Conservation (phyloP, 495 filamentous ascomycete genomes). For the Choiromyces venosus region DNA sequence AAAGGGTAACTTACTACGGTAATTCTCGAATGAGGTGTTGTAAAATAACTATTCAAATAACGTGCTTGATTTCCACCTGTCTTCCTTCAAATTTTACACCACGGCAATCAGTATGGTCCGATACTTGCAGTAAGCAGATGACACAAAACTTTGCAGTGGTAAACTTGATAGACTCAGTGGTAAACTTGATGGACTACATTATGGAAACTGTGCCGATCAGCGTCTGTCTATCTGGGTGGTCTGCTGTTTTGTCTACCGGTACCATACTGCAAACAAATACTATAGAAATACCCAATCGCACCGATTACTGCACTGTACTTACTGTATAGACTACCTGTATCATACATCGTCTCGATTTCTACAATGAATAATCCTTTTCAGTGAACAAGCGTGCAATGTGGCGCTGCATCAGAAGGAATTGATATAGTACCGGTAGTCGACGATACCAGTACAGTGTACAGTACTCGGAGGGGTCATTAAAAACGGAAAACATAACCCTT, state of each 20-base stretch:
- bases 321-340: background rate
- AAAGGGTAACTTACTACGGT: background rate
- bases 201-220: background rate
- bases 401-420: background rate
- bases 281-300: background rate
- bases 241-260: no score
- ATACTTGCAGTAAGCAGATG: background rate
- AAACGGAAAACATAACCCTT: no score
- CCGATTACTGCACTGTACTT: background rate
- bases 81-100: background rate
- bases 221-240: background rate
- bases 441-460: background rate
- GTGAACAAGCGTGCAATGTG: background rate
- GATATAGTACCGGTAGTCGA: background rate
- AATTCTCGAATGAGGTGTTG: background rate
- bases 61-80: background rate
- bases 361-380: background rate
- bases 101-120: background rate
- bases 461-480: no score
- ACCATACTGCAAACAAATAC: background rate
- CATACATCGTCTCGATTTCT: background rate
- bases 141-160: background rate
- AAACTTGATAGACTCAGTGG: background rate
- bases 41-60: background rate
- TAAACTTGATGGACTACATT: background rate